A percentile compares a stretch with the other conserved stretches of the same genome.
These are phyloP conservation scores for Juncus inflexus DNA, from an alignment of 176 grass and related monocot genomes.

Conservation along the genomic window DNA sequence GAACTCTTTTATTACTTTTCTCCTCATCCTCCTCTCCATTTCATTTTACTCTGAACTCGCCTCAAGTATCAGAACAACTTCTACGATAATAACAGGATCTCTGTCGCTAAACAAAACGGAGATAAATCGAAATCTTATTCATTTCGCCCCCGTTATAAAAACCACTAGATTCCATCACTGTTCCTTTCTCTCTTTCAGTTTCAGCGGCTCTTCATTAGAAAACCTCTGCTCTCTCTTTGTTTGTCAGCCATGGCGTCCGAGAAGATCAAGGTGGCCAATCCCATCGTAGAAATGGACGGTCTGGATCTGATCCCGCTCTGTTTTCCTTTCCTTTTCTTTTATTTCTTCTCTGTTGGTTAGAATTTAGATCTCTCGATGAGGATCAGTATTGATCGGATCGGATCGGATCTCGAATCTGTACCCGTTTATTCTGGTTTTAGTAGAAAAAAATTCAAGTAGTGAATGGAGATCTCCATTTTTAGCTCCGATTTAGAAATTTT, in stretches of 20 bases:
- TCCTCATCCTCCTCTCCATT: constrained; percentile 1
- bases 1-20: neutral
- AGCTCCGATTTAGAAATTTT: neutral
- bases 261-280: constrained; percentile 85
- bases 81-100: too few species aligned
- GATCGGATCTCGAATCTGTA: neutral
- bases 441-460: too few species aligned
- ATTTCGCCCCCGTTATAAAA: constrained; percentile 9
- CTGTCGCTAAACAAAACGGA: too few species aligned
- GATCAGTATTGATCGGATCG: neutral
- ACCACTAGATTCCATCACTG: constrained; percentile 9
- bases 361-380: constrained; percentile 8
- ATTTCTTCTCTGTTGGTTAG: neutral
- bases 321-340: constrained; percentile 14
- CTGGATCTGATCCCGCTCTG: constrained; percentile 22
- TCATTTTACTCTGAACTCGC: too few species aligned
- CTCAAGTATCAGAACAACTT: too few species aligned
- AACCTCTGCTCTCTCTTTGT: constrained; percentile 13
- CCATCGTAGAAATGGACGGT: constrained; percentile 95
- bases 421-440: neutral
- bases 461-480: too few species aligned
- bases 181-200: neutral
- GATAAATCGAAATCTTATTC: neutral
- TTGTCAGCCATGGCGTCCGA: constrained; percentile 72
- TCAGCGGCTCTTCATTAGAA: constrained; percentile 4